A percentile compares a stretch with the other conserved stretches of the same genome.
Evolutionary conservation across 108 stramenopile species (phyloP).

Genomic region (Schizochytrium sp.): DNA sequence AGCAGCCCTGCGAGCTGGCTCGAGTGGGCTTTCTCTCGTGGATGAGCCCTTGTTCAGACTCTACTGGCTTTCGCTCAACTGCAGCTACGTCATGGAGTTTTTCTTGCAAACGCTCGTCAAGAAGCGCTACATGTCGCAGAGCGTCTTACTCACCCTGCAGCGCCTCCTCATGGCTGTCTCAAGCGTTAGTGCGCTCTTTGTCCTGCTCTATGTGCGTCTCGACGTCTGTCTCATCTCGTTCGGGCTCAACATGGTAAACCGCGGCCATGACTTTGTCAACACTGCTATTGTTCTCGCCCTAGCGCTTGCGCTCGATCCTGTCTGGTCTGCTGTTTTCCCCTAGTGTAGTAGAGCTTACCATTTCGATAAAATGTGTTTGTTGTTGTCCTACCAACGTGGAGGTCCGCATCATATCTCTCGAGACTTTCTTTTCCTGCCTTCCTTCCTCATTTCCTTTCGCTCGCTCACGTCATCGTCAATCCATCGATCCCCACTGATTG

Average conservation of each 20-base stretch:
- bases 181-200: constrained; percentile 30
- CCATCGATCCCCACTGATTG: neutral
- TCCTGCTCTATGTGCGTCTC: neutral
- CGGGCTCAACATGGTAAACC: constrained; percentile 10
- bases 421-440: neutral
- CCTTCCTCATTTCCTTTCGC: neutral
- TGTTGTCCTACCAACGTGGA: too few species aligned
- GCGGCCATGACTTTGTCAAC: constrained; percentile 14
- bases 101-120: constrained; percentile 72
- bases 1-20: constrained; percentile 16
- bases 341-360: neutral
- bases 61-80: constrained; percentile 66
- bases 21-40: neutral
- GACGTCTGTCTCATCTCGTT: neutral
- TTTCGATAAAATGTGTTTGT: too few species aligned
- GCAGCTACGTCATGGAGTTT: constrained; percentile 73
- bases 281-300: neutral
- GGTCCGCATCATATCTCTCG: neutral
- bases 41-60: constrained; percentile 42
- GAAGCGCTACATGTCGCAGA: constrained; percentile 44
- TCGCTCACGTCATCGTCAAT: neutral
- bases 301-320: neutral
- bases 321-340: neutral
- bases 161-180: constrained; percentile 48
- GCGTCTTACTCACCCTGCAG: constrained; percentile 49